Base-by-base conservation (phyloP, 1,139 yeast species). In the Pneumocystis sp. region DNA sequence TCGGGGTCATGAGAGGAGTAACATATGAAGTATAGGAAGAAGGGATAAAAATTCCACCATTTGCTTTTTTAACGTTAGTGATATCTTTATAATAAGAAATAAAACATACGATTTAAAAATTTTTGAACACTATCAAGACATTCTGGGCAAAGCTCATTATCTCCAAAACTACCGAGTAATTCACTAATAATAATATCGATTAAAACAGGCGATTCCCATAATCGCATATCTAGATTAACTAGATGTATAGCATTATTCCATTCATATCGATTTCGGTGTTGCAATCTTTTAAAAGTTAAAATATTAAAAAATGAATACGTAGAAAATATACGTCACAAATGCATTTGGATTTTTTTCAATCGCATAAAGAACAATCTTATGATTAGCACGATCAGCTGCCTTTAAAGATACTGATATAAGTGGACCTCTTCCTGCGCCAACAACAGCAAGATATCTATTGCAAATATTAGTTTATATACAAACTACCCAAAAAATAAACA, bases 401-500 rank as follows among this genome's bases (percentile, higher is more conserved):
- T 76, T 73, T 63, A 80, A 74, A 0, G 82, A 76, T 31, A 80
- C 75, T 63, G 85, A 85, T 1, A 89, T 84, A 56, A 89, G 75
- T 0, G 93, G 90, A 0, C 97, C 97, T 64, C 89, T 76, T 0
- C 97, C 97, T 0, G 96, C 95, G 0, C 97, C 97, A 3, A 86
- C 85, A 0, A 90, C 80, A 7, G 89, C 79, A 3, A 89, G 75
- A 40, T 50, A 50, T 50, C 57, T 50, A 63, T n/a, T 39, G 10
- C 25, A 25, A 59, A 59, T 31, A 21, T 39, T 29, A 39, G 10
- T n/a, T 59, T 25, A 1, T 37, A 15, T 64, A 40, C 15, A 59
- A 64, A 25, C 10, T 31, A 8, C 19, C n/a, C 19, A 40, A 2
- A 15, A 7, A 50, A 50, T 34, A 50, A 50, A 44, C 40, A 25